phyloP scores from a whole-genome alignment of 495 filamentous ascomycete species.

The Extremus antarcticus region DNA sequence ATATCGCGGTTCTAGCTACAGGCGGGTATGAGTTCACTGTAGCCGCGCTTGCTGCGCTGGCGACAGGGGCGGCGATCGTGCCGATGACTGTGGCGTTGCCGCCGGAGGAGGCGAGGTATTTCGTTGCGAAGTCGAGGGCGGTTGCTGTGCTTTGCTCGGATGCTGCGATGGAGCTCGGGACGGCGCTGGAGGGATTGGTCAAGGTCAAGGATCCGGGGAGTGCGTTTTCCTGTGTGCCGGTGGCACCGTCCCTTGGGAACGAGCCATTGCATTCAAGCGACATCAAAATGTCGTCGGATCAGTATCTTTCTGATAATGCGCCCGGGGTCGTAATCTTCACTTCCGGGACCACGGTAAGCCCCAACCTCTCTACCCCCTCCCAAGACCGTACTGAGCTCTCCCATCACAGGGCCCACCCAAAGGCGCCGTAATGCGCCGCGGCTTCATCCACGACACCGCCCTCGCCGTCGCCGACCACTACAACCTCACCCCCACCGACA shows the following conservation, averaged over 20 bases:
- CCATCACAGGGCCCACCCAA: slow-evolving; percentile 35
- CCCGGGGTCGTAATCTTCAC: slow-evolving; percentile 33
- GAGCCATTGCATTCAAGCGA: slow-evolving; percentile 11
- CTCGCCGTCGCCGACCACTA: slow-evolving; percentile 30
- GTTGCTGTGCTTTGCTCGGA: slow-evolving; percentile 22
- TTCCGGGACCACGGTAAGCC: slow-evolving; percentile 31
- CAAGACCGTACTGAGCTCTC: too few relatives aligned
- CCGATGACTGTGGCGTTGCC: slow-evolving; percentile 30
- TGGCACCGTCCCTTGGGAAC: slow-evolving; percentile 19
- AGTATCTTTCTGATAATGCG: slow-evolving; percentile 25
- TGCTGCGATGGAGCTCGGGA: slow-evolving; percentile 21
- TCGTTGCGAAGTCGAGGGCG: slow-evolving; percentile 28
- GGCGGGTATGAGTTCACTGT: slow-evolving; percentile 42
- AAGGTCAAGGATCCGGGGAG: slow-evolving; percentile 5
- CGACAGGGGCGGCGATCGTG: slow-evolving; percentile 35
- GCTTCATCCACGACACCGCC: slow-evolving; percentile 26
- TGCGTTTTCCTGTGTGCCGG: slow-evolving; percentile 20
- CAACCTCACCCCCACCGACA: slow-evolving; percentile 22
- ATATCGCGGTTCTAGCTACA: slow-evolving; percentile 36
- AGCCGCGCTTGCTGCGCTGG: slow-evolving; percentile 35
- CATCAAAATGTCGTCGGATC: slow-evolving; percentile 26
- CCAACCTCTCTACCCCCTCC: too few relatives aligned
- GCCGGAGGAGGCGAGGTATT: slow-evolving; percentile 37
- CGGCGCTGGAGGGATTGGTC: slow-evolving; percentile 15
- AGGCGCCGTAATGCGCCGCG: slow-evolving; percentile 31